Percentiles rank a stretch among this genome's conserved stretches.
Evolutionary conservation across 106 monocot genomes (phyloP).

Genomic region (Iris macrosiphon): DNA sequence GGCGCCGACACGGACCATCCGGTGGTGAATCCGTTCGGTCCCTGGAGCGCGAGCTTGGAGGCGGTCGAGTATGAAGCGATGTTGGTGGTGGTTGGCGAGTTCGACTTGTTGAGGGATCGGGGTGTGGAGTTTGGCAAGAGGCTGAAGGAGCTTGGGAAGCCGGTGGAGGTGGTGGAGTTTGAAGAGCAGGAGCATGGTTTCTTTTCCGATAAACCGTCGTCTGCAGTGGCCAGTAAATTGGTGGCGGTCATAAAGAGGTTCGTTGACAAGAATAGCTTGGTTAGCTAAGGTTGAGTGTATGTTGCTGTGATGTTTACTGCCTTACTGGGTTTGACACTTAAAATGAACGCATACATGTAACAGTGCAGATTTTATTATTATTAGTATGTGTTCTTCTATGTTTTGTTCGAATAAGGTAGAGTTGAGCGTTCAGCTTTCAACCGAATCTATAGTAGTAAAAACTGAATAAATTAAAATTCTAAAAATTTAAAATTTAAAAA

Average conservation of each 20-base stretch:
- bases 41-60: conserved; percentile 5
- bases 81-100: conserved; percentile 48
- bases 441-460: too few relatives aligned
- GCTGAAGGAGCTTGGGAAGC: conserved; percentile 35
- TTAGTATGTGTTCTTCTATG: too few relatives aligned
- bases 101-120: conserved; percentile 37
- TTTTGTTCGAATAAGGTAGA: too few relatives aligned
- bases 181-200: conserved; percentile 45
- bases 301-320: too few relatives aligned
- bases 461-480: too few relatives aligned
- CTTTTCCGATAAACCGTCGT: conserved; percentile 28
- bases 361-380: too few relatives aligned
- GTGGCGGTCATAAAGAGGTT: conserved; percentile 28
- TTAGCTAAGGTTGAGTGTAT: too few relatives aligned
- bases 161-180: conserved; percentile 39
- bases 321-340: too few relatives aligned
- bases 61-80: conserved; percentile 18
- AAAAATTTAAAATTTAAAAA: too few relatives aligned
- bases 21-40: conserved; percentile 32
- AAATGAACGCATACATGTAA: too few relatives aligned
- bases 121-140: conserved; percentile 25
- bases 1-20: conserved; percentile 42
- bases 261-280: conserved; percentile 19
- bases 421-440: too few relatives aligned
- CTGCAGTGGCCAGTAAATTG: conserved; percentile 23